Base-by-base conservation (phyloP, 495 filamentous ascomycete genomes). In the Parathielavia appendiculata region DNA sequence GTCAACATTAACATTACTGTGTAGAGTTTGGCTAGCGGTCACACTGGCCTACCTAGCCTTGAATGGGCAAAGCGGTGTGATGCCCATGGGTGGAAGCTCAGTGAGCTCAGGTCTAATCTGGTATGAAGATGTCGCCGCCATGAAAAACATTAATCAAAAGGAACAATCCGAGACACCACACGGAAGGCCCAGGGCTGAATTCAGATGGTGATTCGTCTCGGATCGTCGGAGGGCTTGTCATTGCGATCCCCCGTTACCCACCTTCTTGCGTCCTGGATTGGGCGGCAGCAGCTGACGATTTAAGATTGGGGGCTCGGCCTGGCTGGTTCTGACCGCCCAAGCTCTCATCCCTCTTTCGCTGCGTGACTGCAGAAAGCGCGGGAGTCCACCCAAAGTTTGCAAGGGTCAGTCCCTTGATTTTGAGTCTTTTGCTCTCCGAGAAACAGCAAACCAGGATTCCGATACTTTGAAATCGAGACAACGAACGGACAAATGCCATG, bases 281-380 rank as follows among this genome's bases (percentile, higher is more conserved):
- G 51, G 10, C 7, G 51, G 51, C 19, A n/a, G 39, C 1, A 17
- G 38, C 38, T 43, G 26, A 19, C 12, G 39, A 20, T 45, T 22
- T 46, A 56, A 56, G 53, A 56, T 56, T 56, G 41, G 40, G 23
- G 53, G 30, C 7, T 38, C 12, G 14, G 14, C 22, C 40, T 22
- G 38, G 26, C 45, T 54, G 52, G 40, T 36, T n/a, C 16, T 34
- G 8, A 9, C 38, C 20, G 51, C 10, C 53, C 41, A 56, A 56
- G 41, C 52, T 47, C 16, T 0, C 0, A 47, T 56, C 53, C 53
- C 32, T 56, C 30, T 17, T 34, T n/a, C 16, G 26, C 26, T 3
- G 5, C 5, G 5, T 16, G 36, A 36, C 20, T 38, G 7, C 26
- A 14, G 13, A 10, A 14, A 9, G 35, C 34, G 5, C 34, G 34